Evolutionary conservation across 2,329 filamentous ascomycete species (phyloP).

Genomic region (Fusarium multiceps): DNA sequence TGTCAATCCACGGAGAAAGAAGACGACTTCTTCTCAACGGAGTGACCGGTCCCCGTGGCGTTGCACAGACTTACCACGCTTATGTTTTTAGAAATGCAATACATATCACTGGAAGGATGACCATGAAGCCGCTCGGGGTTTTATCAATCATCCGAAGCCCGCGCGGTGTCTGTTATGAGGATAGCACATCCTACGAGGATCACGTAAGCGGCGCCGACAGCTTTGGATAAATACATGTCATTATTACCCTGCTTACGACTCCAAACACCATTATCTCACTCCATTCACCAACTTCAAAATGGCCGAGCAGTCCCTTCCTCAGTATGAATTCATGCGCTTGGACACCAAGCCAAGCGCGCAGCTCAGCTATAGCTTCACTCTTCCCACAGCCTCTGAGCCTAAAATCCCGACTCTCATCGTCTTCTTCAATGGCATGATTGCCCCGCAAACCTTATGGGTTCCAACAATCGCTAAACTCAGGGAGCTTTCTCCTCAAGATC

Average conservation of each 20-base stretch:
- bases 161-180: neutral
- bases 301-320: neutral
- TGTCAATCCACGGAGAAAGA: neutral
- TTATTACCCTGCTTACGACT: neutral
- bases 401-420: slow-evolving; percentile 31
- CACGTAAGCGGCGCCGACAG: slow-evolving; percentile 23
- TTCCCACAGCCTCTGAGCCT: neutral
- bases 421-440: slow-evolving; percentile 41
- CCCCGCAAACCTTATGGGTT: slow-evolving; percentile 37
- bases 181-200: neutral
- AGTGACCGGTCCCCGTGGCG: neutral
- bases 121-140: neutral
- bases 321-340: slow-evolving; percentile 22
- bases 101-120: neutral
- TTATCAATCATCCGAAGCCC: neutral
- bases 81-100: neutral
- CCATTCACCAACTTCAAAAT: neutral
- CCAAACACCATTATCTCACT: fast-evolving
- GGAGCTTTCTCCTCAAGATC: neutral
- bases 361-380: slow-evolving; percentile 32
- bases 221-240: neutral
- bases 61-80: neutral
- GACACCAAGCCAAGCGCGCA: slow-evolving; percentile 33
- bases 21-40: neutral
- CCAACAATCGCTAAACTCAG: slow-evolving; percentile 16